Evolutionary conservation across 1,139 yeast genomes (phyloP).

Genomic region (Lizanozyma gosingica): DNA sequence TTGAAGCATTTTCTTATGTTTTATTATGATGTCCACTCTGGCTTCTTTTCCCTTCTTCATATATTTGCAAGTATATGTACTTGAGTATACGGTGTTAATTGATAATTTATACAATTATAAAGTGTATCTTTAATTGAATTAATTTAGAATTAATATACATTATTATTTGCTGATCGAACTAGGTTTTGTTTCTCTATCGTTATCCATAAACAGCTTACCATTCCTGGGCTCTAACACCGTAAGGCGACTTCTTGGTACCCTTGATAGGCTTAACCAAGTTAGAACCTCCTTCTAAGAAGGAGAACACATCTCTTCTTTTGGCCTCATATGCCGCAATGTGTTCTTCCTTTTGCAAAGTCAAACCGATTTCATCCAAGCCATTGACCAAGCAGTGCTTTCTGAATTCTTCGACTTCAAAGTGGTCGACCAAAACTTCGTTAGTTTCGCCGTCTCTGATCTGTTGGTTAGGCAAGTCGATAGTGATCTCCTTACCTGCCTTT

Average conservation of each 20-base stretch:
- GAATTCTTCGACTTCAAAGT: slow-evolving; percentile 82
- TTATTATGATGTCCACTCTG: no score
- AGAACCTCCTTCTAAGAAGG: slow-evolving; percentile 87
- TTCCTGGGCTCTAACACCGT: slow-evolving; percentile 68
- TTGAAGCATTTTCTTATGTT: no score
- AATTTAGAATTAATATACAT: no score
- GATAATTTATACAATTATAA: no score
- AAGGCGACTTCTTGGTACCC: slow-evolving; percentile 63
- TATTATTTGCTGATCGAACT: no score
- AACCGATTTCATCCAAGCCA: slow-evolving; percentile 94
- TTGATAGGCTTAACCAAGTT: slow-evolving; percentile 54
- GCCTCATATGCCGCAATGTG: slow-evolving; percentile 66
- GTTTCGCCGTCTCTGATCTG: slow-evolving; percentile 58
- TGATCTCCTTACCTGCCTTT: slow-evolving; percentile 56
- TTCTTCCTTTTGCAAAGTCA: slow-evolving; percentile 84
- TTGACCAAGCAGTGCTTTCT: slow-evolving; percentile 91
- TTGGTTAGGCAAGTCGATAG: slow-evolving; percentile 82
- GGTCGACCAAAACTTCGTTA: slow-evolving; percentile 66
- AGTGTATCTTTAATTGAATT: no score
- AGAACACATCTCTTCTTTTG: slow-evolving; percentile 66
- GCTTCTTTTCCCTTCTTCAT: no score
- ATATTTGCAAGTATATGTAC: no score
- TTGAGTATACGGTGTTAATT: no score
- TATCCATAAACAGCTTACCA: no score
- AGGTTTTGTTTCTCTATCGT: no score